Percentiles rank a stretch among this genome's conserved stretches.
phyloP scores from a whole-genome alignment of 257 asterid genomes.

The Solanum clarkiae region DNA sequence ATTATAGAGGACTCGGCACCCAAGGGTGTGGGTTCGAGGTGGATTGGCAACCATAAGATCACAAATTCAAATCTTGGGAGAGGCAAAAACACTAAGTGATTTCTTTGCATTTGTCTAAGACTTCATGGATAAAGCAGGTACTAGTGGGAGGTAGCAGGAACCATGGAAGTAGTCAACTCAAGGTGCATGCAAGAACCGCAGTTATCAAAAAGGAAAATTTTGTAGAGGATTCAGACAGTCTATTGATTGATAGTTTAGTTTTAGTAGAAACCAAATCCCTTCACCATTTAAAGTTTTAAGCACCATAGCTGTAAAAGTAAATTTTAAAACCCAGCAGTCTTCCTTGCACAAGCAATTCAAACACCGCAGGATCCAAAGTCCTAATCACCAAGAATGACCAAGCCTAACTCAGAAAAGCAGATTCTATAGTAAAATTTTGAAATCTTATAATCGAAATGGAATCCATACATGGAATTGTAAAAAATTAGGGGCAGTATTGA shows the following conservation, averaged over 20 bases:
- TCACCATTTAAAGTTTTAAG: neutral
- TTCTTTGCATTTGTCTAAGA: neutral
- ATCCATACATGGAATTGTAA: neutral
- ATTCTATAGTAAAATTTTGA: neutral
- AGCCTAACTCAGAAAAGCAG: neutral
- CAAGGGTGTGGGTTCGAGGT: neutral
- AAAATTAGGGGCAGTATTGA: neutral
- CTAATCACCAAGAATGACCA: neutral
- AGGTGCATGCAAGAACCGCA: neutral
- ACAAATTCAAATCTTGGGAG: neutral
- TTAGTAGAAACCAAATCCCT: neutral
- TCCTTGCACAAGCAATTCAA: neutral
- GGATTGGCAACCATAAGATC: neutral
- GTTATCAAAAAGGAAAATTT: neutral
- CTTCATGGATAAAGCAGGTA: neutral
- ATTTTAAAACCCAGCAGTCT: neutral
- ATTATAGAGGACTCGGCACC: neutral
- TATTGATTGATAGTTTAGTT: neutral
- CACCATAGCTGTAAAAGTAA: neutral
- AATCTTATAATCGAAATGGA: neutral
- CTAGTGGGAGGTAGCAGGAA: neutral
- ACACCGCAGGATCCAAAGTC: neutral
- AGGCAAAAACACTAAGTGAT: neutral
- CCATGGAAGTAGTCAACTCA: neutral
- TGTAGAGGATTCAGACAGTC: neutral